These are phyloP conservation scores for Hypoxylon crocopeplum DNA, from an alignment of 495 filamentous ascomycete genomes.

Conservation along the genomic window DNA sequence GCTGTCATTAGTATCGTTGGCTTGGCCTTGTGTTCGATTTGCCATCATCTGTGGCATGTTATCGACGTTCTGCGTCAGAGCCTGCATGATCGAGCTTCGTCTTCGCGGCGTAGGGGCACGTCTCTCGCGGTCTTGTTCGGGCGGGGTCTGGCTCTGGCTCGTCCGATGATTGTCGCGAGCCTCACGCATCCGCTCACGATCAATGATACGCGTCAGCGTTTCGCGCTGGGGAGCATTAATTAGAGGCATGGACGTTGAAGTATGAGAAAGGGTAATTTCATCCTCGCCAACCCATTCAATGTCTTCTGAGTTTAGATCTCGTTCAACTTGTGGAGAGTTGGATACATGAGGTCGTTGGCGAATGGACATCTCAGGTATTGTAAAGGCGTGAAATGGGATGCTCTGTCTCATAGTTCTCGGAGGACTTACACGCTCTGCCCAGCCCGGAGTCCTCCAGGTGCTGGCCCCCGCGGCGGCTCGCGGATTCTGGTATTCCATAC, in stretches of 20 bases:
- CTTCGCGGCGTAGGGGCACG: conserved; percentile 33
- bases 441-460: conserved; percentile 30
- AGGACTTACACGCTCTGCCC: conserved; percentile 37
- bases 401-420: conserved; percentile 4
- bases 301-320: too few species aligned
- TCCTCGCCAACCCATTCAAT: too few species aligned
- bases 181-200: conserved; percentile 35
- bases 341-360: too few species aligned
- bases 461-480: conserved; percentile 19
- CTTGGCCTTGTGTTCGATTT: conserved; percentile 16
- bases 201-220: conserved; percentile 35
- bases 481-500: conserved; percentile 36
- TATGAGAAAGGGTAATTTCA: too few species aligned
- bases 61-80: conserved; percentile 33
- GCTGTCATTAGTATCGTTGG: conserved; percentile 5
- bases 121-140: conserved; percentile 40
- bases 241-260: too few species aligned
- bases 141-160: conserved; percentile 12
- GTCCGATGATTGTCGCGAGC: conserved; percentile 33
- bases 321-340: too few species aligned
- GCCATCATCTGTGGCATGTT: conserved; percentile 19
- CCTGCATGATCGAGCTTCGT: conserved; percentile 35
- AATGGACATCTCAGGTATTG: too few species aligned
- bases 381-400: too few species aligned
- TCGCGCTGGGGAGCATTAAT: conserved; percentile 39